phyloP scores from a whole-genome alignment of 495 filamentous ascomycete species.

The Neurospora intermedia region DNA sequence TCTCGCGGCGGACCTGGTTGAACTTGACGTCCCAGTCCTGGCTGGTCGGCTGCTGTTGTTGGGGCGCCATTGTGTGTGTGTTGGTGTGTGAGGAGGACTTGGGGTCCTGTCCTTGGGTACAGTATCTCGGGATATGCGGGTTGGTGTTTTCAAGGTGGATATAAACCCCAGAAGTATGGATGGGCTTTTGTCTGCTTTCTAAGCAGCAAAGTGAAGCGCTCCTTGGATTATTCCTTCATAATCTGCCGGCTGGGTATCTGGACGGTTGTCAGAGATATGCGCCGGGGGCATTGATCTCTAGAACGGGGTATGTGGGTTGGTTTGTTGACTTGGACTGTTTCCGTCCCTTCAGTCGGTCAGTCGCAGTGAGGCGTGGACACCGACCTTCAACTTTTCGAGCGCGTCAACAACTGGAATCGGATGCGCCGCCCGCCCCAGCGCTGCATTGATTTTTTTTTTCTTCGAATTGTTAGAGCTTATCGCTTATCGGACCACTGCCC shows the following conservation, averaged over 20 bases:
- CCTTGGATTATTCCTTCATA: not conserved
- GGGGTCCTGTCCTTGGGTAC: not conserved
- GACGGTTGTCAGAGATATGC: not conserved
- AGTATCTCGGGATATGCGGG: not conserved
- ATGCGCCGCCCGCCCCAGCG: not conserved
- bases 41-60: constrained; percentile 23
- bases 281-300: not conserved
- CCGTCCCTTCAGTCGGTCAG: not conserved
- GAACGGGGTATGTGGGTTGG: not conserved
- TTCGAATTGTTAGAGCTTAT: constrained; percentile 9
- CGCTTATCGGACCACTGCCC: constrained; percentile 15
- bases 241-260: not conserved
- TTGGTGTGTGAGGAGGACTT: not conserved
- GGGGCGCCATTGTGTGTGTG: constrained; percentile 41
- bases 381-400: not conserved
- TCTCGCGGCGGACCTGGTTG: constrained; percentile 69
- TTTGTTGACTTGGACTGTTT: not conserved
- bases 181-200: not conserved
- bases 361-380: not conserved
- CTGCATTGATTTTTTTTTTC: not conserved
- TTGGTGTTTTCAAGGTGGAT: not conserved
- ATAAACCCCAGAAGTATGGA: not conserved
- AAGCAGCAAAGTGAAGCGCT: not conserved
- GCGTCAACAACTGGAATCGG: not conserved
- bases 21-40: constrained; percentile 74